Evolutionary conservation across 2,329 filamentous ascomycete species (phyloP).

Genomic region (Paecilomyces niveus): DNA sequence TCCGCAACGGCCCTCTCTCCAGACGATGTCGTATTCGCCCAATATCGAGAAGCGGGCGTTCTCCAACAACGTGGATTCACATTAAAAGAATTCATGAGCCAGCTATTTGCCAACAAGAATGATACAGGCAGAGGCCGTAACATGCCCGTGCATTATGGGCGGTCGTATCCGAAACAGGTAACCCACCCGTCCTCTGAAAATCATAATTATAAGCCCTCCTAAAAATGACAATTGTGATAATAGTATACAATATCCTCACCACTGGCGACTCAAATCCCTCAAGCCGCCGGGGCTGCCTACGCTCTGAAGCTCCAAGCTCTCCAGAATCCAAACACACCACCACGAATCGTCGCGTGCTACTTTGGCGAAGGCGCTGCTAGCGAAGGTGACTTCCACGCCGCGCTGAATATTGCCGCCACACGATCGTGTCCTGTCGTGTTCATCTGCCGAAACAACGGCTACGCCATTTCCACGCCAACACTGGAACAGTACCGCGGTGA

Average conservation of each 20-base stretch:
- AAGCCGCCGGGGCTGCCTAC: slow-evolving; percentile 80
- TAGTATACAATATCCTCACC: slow-evolving; percentile 81
- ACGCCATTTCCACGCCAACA: slow-evolving; percentile 82
- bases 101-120: slow-evolving; percentile 80
- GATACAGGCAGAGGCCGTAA: slow-evolving; percentile 79
- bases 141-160: slow-evolving; percentile 97
- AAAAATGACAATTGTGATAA: too few species aligned
- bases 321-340: slow-evolving; percentile 60
- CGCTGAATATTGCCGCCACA: slow-evolving; percentile 84
- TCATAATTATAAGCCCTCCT: background rate
- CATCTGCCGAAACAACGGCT: slow-evolving; percentile 89
- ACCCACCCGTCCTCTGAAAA: slow-evolving; percentile 18
- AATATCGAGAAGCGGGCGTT: slow-evolving; percentile 90
- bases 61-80: slow-evolving; percentile 85
- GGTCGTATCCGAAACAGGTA: slow-evolving; percentile 74
- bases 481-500: slow-evolving; percentile 88
- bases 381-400: slow-evolving; percentile 88
- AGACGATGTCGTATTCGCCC: slow-evolving; percentile 86
- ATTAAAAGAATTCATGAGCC: slow-evolving; percentile 86
- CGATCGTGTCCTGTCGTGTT: slow-evolving; percentile 81
- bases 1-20: slow-evolving; percentile 75
- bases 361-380: slow-evolving; percentile 88
- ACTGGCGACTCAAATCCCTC: slow-evolving; percentile 80
- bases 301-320: slow-evolving; percentile 74
- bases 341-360: slow-evolving; percentile 70